phyloP scores from a whole-genome alignment of 2,329 filamentous ascomycete species.

The Penicillium thymicola region DNA sequence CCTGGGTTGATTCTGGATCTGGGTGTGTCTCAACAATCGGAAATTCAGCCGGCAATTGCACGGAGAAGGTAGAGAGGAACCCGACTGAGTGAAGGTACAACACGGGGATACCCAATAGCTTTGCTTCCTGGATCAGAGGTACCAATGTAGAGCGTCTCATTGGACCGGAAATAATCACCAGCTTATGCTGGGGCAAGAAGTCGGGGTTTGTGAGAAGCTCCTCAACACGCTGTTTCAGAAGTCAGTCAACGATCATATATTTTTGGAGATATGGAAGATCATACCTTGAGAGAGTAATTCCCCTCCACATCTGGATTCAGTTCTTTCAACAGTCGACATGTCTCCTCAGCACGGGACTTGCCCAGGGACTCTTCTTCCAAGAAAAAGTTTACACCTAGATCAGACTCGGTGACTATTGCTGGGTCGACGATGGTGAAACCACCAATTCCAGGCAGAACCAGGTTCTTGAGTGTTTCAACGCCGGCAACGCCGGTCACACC shows the following conservation, averaged over 20 bases:
- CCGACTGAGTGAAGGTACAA: slow-evolving; percentile 85
- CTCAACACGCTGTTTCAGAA: slow-evolving; percentile 30
- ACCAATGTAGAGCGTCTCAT: slow-evolving; percentile 52
- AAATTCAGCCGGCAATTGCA: slow-evolving; percentile 73
- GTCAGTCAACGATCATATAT: not conserved
- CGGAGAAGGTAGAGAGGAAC: slow-evolving; percentile 86
- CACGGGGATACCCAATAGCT: slow-evolving; percentile 64
- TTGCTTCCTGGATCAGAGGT: slow-evolving; percentile 50
- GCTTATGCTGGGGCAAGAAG: slow-evolving; percentile 51
- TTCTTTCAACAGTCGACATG: slow-evolving; percentile 73
- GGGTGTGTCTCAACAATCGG: slow-evolving; percentile 96
- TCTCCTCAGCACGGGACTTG: slow-evolving; percentile 72
- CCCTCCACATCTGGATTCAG: slow-evolving; percentile 90
- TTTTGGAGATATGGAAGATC: not conserved
- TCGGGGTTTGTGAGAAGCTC: slow-evolving; percentile 39
- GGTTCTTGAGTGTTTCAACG: slow-evolving; percentile 89
- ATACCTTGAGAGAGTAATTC: slow-evolving; percentile 60
- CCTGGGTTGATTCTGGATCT: slow-evolving; percentile 76
- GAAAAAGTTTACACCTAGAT: slow-evolving; percentile 97
- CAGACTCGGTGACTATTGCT: slow-evolving; percentile 69
- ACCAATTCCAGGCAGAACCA: slow-evolving; percentile 91
- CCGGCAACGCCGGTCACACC: slow-evolving; percentile 76
- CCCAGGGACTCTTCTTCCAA: slow-evolving; percentile 76
- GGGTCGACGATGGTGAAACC: slow-evolving; percentile 88
- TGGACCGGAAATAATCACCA: slow-evolving; percentile 61